Evolutionary conservation across 345 rosid genomes (phyloP).

Genomic region (Eucalyptus lansdowneana): DNA sequence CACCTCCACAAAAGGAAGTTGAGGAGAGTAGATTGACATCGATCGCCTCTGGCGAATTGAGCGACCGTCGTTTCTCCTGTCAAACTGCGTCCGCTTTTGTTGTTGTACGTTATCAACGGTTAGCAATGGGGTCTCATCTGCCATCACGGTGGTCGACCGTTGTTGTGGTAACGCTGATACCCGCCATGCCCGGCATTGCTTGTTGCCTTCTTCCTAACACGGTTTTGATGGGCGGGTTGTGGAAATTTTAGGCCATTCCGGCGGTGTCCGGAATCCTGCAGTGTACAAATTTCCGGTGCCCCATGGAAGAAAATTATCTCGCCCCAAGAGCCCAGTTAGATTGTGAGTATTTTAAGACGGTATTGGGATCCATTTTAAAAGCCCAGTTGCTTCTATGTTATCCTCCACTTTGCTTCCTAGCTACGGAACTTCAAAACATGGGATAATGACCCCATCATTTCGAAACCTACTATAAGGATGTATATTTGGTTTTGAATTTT

Average conservation of each 20-base stretch:
- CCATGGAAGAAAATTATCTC: not conserved
- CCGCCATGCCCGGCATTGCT: not conserved
- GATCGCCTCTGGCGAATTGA: not conserved
- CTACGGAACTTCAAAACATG: too few relatives aligned
- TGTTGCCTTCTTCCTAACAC: not conserved
- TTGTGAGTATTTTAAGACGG: not conserved
- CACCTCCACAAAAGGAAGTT: not conserved
- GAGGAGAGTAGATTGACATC: not conserved
- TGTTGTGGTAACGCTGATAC: not conserved
- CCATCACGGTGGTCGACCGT: not conserved
- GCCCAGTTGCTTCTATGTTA: not conserved
- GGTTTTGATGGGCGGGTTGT: accelerated
- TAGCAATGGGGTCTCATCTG: not conserved
- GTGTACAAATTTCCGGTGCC: not conserved
- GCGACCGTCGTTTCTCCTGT: not conserved
- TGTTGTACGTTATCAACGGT: not conserved
- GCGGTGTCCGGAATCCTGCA: not conserved
- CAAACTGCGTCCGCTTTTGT: too few relatives aligned
- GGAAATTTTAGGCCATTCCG: not conserved
- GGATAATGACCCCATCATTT: not conserved
- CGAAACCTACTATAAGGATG: accelerated
- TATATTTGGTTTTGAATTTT: accelerated
- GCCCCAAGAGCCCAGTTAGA: not conserved
- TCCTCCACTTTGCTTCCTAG: not conserved
- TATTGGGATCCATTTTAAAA: not conserved